These are phyloP conservation scores for Cenchrus fungigraminus DNA, from an alignment of 176 grass and related monocot species.

Conservation along the genomic window DNA sequence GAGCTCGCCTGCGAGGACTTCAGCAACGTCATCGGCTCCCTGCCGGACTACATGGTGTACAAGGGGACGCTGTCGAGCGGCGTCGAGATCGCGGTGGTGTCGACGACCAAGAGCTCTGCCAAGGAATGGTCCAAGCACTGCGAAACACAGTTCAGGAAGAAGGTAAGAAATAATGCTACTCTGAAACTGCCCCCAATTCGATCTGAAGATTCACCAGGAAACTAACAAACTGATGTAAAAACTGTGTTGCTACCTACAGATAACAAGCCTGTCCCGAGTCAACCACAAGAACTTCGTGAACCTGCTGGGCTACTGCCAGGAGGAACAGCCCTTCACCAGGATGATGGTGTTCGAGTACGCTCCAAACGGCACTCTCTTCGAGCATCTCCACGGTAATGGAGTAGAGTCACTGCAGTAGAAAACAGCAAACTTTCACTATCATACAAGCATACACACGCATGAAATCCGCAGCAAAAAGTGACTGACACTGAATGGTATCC, in stretches of 20 bases:
- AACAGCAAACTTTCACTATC: neutral
- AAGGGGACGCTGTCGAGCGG: conserved; percentile 82
- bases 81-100: conserved; percentile 89
- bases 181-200: neutral
- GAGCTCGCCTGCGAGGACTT: conserved; percentile 81
- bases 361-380: conserved; percentile 82
- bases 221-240: neutral
- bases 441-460: neutral
- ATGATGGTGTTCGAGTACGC: conserved; percentile 99
- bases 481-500: no score
- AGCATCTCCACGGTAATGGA: conserved; percentile 85
- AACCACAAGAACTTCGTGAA: conserved; percentile 97
- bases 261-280: conserved; percentile 68
- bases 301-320: conserved; percentile 87
- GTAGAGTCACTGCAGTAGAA: neutral
- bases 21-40: conserved; percentile 77
- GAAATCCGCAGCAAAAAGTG: no score
- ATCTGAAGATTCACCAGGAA: neutral
- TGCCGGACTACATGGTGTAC: conserved; percentile 72
- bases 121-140: conserved; percentile 78
- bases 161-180: conserved; percentile 37
- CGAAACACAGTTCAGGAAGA: conserved; percentile 81
- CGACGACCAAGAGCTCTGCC: conserved; percentile 48
- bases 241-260: conserved; percentile 56
- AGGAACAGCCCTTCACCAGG: conserved; percentile 86